A percentile compares a stretch with the other conserved stretches of the same genome.
phyloP scores from a whole-genome alignment of 768 basidiomycete genomes.

The Lentinula aciculospora region DNA sequence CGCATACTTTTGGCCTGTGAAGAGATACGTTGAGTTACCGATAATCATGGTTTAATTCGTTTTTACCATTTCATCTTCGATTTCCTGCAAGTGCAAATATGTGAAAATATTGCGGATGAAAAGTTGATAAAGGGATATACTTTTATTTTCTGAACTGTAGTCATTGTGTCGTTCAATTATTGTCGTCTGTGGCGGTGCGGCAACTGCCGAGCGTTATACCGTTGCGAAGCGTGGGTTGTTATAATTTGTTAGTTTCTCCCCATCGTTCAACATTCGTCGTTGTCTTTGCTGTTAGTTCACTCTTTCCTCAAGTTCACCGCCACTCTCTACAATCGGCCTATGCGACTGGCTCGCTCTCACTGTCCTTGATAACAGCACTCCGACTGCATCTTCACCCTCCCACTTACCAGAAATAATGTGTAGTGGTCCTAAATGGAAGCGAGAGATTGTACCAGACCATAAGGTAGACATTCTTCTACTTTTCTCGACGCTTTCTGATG shows the following conservation, averaged over 20 bases:
- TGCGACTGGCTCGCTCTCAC: constrained; percentile 51
- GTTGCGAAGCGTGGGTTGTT: neutral
- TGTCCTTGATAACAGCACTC: constrained; percentile 18
- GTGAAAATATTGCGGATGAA: constrained; percentile 15
- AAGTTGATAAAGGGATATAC: constrained; percentile 30
- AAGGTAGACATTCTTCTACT: constrained; percentile 53
- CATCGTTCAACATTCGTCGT: neutral
- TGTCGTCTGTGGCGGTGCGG: neutral
- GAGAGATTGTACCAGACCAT: constrained; percentile 95
- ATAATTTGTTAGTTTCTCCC: neutral
- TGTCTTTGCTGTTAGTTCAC: constrained; percentile 15
- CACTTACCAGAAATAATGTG: constrained; percentile 39
- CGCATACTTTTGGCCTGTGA: constrained; percentile 73
- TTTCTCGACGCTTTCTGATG: constrained; percentile 4
- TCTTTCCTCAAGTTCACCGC: constrained; percentile 19
- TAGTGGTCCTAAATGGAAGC: constrained; percentile 87
- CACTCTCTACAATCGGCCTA: constrained; percentile 16
- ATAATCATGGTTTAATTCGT: constrained; percentile 2
- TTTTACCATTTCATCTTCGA: constrained; percentile 95
- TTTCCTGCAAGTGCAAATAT: constrained; percentile 49
- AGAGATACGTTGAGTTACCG: constrained; percentile 6
- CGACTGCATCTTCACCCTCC: constrained; percentile 16
- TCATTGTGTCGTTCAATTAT: constrained; percentile 43
- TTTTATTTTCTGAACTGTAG: constrained; percentile 89
- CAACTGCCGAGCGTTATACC: neutral